phyloP scores from a whole-genome alignment of 1,139 yeast genomes.

The Torulaspora globosa region DNA sequence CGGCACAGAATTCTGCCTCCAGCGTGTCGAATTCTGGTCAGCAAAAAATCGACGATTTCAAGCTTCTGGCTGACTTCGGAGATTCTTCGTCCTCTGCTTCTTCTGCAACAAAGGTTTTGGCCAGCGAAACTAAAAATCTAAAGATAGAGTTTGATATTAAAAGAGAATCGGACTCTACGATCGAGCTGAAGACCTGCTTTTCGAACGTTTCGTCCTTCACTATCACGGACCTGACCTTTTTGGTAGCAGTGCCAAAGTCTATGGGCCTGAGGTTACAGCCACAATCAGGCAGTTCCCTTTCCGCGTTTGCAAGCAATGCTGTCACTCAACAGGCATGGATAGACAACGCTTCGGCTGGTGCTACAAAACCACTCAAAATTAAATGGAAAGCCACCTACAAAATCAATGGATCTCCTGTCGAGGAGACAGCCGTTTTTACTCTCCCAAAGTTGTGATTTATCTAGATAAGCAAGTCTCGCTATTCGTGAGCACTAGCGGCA shows the following conservation, averaged over 20 bases:
- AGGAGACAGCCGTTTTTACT: slow-evolving; percentile 55
- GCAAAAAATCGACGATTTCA: slow-evolving; percentile 24
- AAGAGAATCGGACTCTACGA: slow-evolving; percentile 39
- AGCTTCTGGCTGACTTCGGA: slow-evolving; percentile 46
- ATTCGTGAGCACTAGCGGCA: not conserved
- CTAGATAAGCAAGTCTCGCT: not conserved
- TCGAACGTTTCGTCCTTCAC: slow-evolving; percentile 47
- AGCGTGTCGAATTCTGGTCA: slow-evolving; percentile 25
- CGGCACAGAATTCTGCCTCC: slow-evolving; percentile 33
- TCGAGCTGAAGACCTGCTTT: slow-evolving; percentile 46
- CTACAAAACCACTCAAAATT: slow-evolving; percentile 52
- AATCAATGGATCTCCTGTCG: slow-evolving; percentile 45
- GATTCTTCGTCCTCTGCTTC: slow-evolving; percentile 37
- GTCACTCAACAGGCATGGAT: slow-evolving; percentile 44
- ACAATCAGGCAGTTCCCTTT: slow-evolving; percentile 57
- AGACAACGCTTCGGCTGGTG: slow-evolving; percentile 44
- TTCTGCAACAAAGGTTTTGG: slow-evolving; percentile 23
- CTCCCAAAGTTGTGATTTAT: slow-evolving; percentile 35
- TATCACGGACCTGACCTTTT: slow-evolving; percentile 55
- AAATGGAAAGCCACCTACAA: slow-evolving; percentile 74
- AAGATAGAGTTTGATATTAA: slow-evolving; percentile 51
- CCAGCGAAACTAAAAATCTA: slow-evolving; percentile 48
- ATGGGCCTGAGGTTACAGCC: slow-evolving; percentile 64
- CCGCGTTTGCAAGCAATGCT: slow-evolving; percentile 50
- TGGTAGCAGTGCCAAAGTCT: slow-evolving; percentile 78